Conservation (phyloP, 2,329 filamentous ascomycete genomes). For the Fusarium oligoseptatum region DNA sequence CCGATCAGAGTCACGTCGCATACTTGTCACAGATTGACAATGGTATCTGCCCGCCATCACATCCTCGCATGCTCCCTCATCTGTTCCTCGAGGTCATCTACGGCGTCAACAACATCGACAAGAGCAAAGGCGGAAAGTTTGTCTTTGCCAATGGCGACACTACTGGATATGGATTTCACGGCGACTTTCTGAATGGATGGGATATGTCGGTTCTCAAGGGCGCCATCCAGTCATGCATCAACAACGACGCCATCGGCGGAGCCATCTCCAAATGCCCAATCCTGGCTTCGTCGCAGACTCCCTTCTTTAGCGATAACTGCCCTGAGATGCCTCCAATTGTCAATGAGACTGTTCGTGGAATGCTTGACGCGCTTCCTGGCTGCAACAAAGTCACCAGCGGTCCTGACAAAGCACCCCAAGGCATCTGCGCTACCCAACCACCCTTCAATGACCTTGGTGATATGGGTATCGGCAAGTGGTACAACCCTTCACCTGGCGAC, state of each 20-base stretch:
- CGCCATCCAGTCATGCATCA: constrained; percentile 40
- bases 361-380: constrained; percentile 35
- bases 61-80: constrained; percentile 39
- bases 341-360: constrained; percentile 33
- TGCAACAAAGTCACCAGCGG: constrained; percentile 36
- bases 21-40: constrained; percentile 44
- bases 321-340: constrained; percentile 37
- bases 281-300: constrained; percentile 38
- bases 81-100: constrained; percentile 43
- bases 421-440: constrained; percentile 23
- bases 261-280: constrained; percentile 29
- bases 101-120: constrained; percentile 39
- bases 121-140: constrained; percentile 41
- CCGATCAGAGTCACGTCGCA: constrained; percentile 40
- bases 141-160: constrained; percentile 44
- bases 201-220: constrained; percentile 25
- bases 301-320: constrained; percentile 36
- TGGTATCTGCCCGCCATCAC: constrained; percentile 39
- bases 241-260: constrained; percentile 33
- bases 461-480: constrained; percentile 17
- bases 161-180: constrained; percentile 41
- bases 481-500: constrained; percentile 32
- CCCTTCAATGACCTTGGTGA: constrained; percentile 27
- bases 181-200: constrained; percentile 43
- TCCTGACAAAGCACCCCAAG: constrained; percentile 18